Base-by-base conservation (phyloP, 805 yeast species). In the Alloascoidea hylecoeti region DNA sequence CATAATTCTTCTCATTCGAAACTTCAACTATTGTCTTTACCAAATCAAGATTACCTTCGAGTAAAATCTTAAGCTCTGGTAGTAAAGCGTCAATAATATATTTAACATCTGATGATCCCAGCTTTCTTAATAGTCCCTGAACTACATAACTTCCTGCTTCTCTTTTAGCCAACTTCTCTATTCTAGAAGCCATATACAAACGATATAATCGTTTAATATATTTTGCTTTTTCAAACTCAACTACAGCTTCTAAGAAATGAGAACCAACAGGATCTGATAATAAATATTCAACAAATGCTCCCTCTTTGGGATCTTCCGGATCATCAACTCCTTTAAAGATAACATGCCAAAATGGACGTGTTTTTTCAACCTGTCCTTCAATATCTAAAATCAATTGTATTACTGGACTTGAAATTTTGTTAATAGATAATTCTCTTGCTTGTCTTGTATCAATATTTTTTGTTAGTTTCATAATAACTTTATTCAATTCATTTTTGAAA, bases 211-310 rank as follows among this genome's bases (percentile, higher is more conserved):
- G 68, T 48, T 78, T 81, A 15, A 81, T 70, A 51, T 73, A 76
- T 45, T 74, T 78, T 44, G 70, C 58, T 45, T 92, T 75, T 43
- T 78, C 76, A 41, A 69, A 70, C 36, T 68, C 72, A 38, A 88
- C 63, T 6, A 76, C 69, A 15, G 77, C 68, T 55, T 92, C 85
- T 17, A 89, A 63, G 61, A 92, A 89, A 57, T 86, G 96, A 1
- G 94, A 80, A 0, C 97, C 98, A n/a, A 88, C 84, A 1, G 94
- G 65, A 51, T 86, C 95, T 5, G 92, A 73, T 28, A 89, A 59
- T 39, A 88, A 63, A 49, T 80, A 81, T 52, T 86, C 95, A 18
- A 88, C 77, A 54, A 81, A 86, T 0, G 92, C 74, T 36, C 45
- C 44, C 37, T 49, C 53, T 2, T 43, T 35, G 3, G 53, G 37